Evolutionary conservation across 2,329 filamentous ascomycete species (phyloP), one percentile per base, ranked within the genome.

Genomic region (Fusarium paranaense): DNA sequence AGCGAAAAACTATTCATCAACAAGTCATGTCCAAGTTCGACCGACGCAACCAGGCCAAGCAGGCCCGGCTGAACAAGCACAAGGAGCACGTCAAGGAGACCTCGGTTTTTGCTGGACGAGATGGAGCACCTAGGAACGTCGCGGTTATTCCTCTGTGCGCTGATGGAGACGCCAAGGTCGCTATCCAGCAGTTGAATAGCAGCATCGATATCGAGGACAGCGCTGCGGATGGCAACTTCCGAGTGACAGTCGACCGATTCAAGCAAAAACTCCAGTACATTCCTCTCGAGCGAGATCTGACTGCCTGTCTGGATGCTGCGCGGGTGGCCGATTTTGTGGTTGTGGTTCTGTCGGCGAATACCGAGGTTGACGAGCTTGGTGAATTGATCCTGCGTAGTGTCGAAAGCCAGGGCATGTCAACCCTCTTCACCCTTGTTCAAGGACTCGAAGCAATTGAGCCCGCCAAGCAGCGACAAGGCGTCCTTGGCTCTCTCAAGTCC

Each of bases 21-120:
- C 95, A 98, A 85, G 91, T 98, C 85, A 96, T 98, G 94, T 97
- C 95, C 68, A 99, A 98, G 85, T 90, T 99, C 82, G 95, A 98
- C 84, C 93, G 97, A 69, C 92, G 95, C 78, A 98, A 99, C 83
- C 95, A 97, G 86, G 94, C 95, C 77, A 96, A 96, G 83, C 97
- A 99, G 87, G 92, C 93, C 82, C 94, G 96, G 79, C 86, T 93
- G 71, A 88, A 91, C 76, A 98, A 98, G 84, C 91, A 95, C 80
- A 92, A 92, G 80, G 95, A 97, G 78, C 93, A 97, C 80, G 88
- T 93, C 57, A 93, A 93, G 76, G 93, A 95, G 62, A 91, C 90
- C 0, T 94, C 91, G 40, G 87, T 99, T 25, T 99, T 99, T 80
- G 85, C 90, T n/a, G 97, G 96, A 6, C 91, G 91, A 65, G 93